Evolutionary conservation across 2,329 filamentous ascomycete species (phyloP).

Genomic region (Epichloe hybrida): DNA sequence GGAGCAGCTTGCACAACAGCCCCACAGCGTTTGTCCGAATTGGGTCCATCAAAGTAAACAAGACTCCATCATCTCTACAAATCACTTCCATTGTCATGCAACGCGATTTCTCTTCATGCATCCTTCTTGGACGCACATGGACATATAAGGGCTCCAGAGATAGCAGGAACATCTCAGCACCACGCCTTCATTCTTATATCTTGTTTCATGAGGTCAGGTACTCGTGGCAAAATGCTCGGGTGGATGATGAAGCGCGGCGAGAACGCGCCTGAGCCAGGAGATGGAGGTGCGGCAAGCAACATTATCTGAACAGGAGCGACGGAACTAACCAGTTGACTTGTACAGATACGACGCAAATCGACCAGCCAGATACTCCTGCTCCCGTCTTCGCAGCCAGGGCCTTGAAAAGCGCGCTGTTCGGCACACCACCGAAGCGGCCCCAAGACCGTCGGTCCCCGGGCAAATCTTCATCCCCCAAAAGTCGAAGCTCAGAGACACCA

Average conservation of each 20-base stretch:
- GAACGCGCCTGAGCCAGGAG: conserved; percentile 21
- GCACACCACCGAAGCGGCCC: conserved; percentile 34
- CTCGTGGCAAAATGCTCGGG: conserved; percentile 34
- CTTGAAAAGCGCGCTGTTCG: conserved; percentile 50
- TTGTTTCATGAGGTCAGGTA: background rate
- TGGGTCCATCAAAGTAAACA: background rate
- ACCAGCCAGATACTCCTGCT: conserved; percentile 50
- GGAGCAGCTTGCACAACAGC: background rate
- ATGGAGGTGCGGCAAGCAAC: conserved; percentile 10
- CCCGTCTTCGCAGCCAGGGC: conserved; percentile 54
- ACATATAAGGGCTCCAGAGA: background rate
- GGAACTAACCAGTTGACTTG: background rate
- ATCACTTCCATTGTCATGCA: background rate
- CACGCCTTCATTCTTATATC: background rate
- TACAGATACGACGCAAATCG: conserved; percentile 32
- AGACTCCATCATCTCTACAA: too few species aligned
- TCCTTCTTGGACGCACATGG: background rate
- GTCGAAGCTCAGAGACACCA: conserved; percentile 28
- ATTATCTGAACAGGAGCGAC: background rate
- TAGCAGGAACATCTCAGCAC: background rate
- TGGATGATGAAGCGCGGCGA: conserved; percentile 41
- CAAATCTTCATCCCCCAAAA: conserved; percentile 7
- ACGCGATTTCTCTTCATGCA: background rate
- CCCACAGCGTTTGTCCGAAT: background rate
- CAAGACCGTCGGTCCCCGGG: conserved; percentile 18